Evolutionary conservation across 805 yeast species (phyloP).

Genomic region (Candida cerambycidarum): DNA sequence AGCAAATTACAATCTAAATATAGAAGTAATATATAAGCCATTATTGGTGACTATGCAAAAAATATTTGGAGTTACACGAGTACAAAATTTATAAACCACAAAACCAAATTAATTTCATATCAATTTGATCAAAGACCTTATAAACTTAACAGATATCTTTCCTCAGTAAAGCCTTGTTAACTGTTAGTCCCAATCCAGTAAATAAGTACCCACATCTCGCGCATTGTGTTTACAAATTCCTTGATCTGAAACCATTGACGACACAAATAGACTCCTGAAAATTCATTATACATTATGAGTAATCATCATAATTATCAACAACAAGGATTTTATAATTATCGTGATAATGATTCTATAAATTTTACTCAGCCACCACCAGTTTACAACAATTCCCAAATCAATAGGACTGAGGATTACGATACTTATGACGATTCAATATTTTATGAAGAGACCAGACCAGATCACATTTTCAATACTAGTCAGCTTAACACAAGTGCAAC

Average conservation of each 20-base stretch:
- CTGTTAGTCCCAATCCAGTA: no score
- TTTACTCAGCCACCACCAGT: slow-evolving; percentile 31
- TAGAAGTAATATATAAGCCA: neutral
- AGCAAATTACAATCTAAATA: neutral
- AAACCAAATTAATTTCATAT: no score
- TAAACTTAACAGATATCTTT: no score
- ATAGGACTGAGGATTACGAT: slow-evolving; percentile 12
- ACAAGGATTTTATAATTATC: slow-evolving; percentile 20
- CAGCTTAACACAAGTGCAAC: slow-evolving; percentile 20
- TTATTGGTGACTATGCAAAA: no score
- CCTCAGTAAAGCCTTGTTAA: no score
- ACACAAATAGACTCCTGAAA: neutral
- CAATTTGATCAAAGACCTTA: no score
- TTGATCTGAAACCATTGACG: slow-evolving; percentile 7
- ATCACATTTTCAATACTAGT: slow-evolving; percentile 26
- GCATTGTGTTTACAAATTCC: slow-evolving; percentile 4
- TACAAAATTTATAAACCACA: no score
- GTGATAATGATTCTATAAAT: slow-evolving; percentile 21
- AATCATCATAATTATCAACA: slow-evolving; percentile 15
- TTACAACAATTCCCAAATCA: slow-evolving; percentile 12
- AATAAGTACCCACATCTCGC: no score
- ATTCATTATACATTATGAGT: neutral
- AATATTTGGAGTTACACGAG: no score
- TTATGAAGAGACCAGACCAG: slow-evolving; percentile 24
- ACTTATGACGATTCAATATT: slow-evolving; percentile 22